Evolutionary conservation across 768 basidiomycete genomes (phyloP).

Genomic region (Termitomyces sp.): DNA sequence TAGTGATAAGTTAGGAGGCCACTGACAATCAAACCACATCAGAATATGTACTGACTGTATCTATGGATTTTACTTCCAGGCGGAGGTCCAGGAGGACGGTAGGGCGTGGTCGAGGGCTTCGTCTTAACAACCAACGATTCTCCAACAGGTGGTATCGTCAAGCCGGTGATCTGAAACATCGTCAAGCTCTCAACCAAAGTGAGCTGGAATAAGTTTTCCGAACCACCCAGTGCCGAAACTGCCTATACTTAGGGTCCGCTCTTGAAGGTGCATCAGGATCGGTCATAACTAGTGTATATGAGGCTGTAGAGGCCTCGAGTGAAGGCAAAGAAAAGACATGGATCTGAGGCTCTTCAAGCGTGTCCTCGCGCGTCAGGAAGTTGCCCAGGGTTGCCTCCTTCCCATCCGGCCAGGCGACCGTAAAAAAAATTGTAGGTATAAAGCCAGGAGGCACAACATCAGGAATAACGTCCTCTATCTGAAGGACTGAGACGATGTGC

Average conservation of each 20-base stretch:
- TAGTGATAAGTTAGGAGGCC: neutral
- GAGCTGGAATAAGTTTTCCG: neutral
- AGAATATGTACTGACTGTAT: conserved; percentile 42
- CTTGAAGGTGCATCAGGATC: conserved; percentile 61
- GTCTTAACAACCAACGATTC: conserved; percentile 39
- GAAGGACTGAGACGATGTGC: conserved; percentile 32
- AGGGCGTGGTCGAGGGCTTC: conserved; percentile 50
- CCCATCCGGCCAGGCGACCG: conserved; percentile 40
- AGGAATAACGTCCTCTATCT: conserved; percentile 40
- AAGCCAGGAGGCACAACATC: conserved; percentile 42
- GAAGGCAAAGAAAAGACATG: conserved; percentile 41
- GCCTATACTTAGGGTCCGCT: conserved; percentile 43
- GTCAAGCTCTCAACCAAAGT: neutral
- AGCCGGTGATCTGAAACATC: conserved; percentile 32
- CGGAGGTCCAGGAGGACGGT: conserved; percentile 55
- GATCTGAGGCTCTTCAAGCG: conserved; percentile 50
- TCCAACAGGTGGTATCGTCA: conserved; percentile 28
- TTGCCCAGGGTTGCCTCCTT: conserved; percentile 33
- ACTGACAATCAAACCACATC: neutral
- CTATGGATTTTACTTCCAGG: conserved; percentile 54
- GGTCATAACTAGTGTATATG: conserved; percentile 55
- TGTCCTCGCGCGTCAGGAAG: conserved; percentile 31
- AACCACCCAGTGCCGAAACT: conserved; percentile 62
- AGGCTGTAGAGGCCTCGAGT: conserved; percentile 23
- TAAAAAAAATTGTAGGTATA: conserved; percentile 41